Conservation (phyloP, 2,329 filamentous ascomycete species). For the Geoglossum cookeanum region DNA sequence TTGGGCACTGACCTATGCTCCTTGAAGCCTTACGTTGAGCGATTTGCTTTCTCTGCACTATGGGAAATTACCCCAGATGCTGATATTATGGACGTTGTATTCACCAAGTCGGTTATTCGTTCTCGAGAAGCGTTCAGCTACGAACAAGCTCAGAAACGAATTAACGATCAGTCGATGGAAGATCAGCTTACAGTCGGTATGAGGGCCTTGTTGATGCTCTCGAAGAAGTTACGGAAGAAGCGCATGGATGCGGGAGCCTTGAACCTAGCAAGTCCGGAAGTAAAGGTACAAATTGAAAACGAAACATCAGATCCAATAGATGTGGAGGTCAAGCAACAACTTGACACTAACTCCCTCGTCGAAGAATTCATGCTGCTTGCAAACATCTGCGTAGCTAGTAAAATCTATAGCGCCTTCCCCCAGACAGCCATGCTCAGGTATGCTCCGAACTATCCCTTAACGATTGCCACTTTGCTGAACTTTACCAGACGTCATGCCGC, state of each 20-base stretch:
- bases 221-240: constrained; percentile 84
- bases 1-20: constrained; percentile 93
- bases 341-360: constrained; percentile 93
- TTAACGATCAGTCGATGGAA: constrained; percentile 72
- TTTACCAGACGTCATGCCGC: constrained; percentile 49
- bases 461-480: not conserved
- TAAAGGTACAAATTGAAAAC: constrained; percentile 85
- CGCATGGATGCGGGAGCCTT: constrained; percentile 90
- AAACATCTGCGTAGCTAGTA: constrained; percentile 82
- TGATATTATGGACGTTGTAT: constrained; percentile 66
- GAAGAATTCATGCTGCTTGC: constrained; percentile 99
- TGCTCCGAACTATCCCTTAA: not conserved
- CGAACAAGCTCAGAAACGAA: constrained; percentile 82
- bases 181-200: constrained; percentile 85
- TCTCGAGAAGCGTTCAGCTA: constrained; percentile 96
- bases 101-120: constrained; percentile 95
- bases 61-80: constrained; percentile 81
- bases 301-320: constrained; percentile 93
- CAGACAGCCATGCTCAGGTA: constrained; percentile 77
- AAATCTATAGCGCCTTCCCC: constrained; percentile 80
- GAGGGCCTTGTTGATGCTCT: constrained; percentile 68
- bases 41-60: constrained; percentile 65
- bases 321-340: constrained; percentile 82
- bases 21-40: constrained; percentile 92
- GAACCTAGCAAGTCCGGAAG: constrained; percentile 93